Conservation (phyloP, 1,284 basidiomycete genomes). For the Boletus sp. region DNA sequence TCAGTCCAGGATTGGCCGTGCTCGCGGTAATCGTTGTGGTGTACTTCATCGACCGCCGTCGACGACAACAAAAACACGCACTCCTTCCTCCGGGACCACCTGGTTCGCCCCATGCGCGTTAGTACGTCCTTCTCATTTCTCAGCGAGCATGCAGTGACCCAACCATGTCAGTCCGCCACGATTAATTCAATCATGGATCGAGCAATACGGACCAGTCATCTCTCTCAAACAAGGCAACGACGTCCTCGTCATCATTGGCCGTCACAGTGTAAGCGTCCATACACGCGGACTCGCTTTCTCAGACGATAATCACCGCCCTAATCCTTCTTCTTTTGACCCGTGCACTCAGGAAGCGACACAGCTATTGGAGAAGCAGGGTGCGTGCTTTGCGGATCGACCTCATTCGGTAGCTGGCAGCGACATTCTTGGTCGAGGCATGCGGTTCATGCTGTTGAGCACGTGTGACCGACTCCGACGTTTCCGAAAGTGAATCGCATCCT, state of each 20-base stretch:
- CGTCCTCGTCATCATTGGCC: slow-evolving; percentile 41
- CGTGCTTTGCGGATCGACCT: slow-evolving; percentile 51
- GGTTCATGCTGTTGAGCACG: slow-evolving; percentile 31
- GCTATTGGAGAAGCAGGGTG: slow-evolving; percentile 59
- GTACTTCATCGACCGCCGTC: slow-evolving; percentile 14
- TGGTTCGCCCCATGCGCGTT: slow-evolving; percentile 27
- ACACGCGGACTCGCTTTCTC: too few species aligned
- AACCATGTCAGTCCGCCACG: slow-evolving; percentile 19
- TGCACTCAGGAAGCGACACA: slow-evolving; percentile 49
- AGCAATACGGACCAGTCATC: slow-evolving; percentile 44
- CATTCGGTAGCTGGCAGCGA: slow-evolving; percentile 52
- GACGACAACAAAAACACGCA: slow-evolving; percentile 13
- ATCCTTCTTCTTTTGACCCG: background rate
- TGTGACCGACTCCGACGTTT: slow-evolving; percentile 30
- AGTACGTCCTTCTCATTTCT: slow-evolving; percentile 17
- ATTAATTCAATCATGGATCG: slow-evolving; percentile 40
- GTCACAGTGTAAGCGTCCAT: slow-evolving; percentile 35
- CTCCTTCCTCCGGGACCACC: slow-evolving; percentile 30
- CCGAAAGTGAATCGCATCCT: slow-evolving; percentile 22
- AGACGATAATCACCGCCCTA: background rate
- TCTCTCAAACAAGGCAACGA: slow-evolving; percentile 39
- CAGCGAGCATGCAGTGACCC: background rate
- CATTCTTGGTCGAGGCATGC: slow-evolving; percentile 42
- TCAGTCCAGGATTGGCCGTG: slow-evolving; percentile 5
- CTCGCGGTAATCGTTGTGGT: background rate